Evolutionary conservation across 2,329 filamentous ascomycete species (phyloP).

Genomic region (Fusarium sp.): DNA sequence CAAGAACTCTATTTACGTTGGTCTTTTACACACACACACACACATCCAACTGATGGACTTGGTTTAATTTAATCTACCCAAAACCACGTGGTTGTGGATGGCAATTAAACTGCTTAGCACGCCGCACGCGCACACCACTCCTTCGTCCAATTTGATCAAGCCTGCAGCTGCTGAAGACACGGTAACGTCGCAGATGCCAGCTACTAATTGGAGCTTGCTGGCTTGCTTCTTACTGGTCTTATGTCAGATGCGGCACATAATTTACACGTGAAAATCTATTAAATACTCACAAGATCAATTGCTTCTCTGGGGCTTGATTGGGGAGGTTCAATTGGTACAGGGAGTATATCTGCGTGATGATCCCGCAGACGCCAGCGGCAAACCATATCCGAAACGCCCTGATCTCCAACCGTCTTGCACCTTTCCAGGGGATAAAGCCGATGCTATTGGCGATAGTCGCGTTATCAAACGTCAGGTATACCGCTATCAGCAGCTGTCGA

Average conservation of each 20-base stretch:
- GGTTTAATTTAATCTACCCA: neutral
- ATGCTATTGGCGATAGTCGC: slow-evolving; percentile 25
- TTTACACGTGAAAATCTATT: neutral
- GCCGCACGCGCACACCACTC: slow-evolving; percentile 7
- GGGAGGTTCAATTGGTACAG: slow-evolving; percentile 4
- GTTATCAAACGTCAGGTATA: slow-evolving; percentile 14
- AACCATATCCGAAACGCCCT: slow-evolving; percentile 22
- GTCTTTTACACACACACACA: neutral
- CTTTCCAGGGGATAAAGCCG: slow-evolving; percentile 21
- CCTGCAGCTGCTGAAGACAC: slow-evolving; percentile 20
- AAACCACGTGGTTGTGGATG: neutral
- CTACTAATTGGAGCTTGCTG: slow-evolving; percentile 3
- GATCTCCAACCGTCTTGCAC: slow-evolving; percentile 4
- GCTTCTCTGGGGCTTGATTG: neutral
- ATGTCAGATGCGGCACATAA: slow-evolving; percentile 5
- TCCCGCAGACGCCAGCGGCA: neutral
- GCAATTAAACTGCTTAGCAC: slow-evolving; percentile 16
- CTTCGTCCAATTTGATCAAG: slow-evolving; percentile 12
- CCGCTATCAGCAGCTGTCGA: slow-evolving; percentile 16
- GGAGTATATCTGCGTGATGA: slow-evolving; percentile 12
- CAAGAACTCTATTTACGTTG: slow-evolving; percentile 7
- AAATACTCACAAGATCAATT: slow-evolving; percentile 8
- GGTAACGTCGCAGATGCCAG: slow-evolving; percentile 5
- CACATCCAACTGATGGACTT: too few species aligned
- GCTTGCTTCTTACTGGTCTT: slow-evolving; percentile 5